phyloP scores from a whole-genome alignment of 331 rosid species.

The Rosa hybrid region DNA sequence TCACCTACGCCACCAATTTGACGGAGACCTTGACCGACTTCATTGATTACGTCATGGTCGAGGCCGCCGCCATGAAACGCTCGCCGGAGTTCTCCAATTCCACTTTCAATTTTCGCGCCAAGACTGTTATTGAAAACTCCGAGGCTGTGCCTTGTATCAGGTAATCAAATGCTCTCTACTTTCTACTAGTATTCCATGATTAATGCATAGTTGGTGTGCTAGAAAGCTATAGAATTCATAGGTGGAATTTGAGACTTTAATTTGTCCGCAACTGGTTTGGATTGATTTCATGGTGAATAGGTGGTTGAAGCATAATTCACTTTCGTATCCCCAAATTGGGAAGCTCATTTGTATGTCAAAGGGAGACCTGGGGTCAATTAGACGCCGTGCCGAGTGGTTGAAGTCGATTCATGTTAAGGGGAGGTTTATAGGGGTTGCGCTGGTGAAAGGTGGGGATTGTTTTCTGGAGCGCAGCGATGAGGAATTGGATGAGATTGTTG shows the following conservation, averaged over 20 bases:
- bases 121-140: conserved; percentile 67
- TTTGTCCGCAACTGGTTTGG: background rate
- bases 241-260: conserved; percentile 12
- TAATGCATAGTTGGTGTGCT: background rate
- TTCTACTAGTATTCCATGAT: background rate
- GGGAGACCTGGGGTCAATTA: conserved; percentile 66
- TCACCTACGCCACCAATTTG: conserved; percentile 70
- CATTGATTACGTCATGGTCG: conserved; percentile 73
- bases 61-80: conserved; percentile 77
- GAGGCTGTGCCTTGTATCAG: conserved; percentile 80
- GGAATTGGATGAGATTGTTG: conserved; percentile 72
- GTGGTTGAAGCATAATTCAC: conserved; percentile 92
- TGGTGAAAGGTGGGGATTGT: conserved; percentile 65
- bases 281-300: conserved; percentile 33
- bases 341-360: conserved; percentile 80
- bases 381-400: conserved; percentile 65
- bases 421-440: conserved; percentile 59
- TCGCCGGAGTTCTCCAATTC: conserved; percentile 60
- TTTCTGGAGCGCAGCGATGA: conserved; percentile 50
- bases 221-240: too few species aligned
- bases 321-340: conserved; percentile 82
- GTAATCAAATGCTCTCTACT: conserved; percentile 26
- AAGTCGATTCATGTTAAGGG: conserved; percentile 72
- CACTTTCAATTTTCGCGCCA: conserved; percentile 78
- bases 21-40: conserved; percentile 49